Percentiles rank a stretch among this genome's conserved stretches.
phyloP scores from a whole-genome alignment of 306 rosid species.

The Cicer bijugum region DNA sequence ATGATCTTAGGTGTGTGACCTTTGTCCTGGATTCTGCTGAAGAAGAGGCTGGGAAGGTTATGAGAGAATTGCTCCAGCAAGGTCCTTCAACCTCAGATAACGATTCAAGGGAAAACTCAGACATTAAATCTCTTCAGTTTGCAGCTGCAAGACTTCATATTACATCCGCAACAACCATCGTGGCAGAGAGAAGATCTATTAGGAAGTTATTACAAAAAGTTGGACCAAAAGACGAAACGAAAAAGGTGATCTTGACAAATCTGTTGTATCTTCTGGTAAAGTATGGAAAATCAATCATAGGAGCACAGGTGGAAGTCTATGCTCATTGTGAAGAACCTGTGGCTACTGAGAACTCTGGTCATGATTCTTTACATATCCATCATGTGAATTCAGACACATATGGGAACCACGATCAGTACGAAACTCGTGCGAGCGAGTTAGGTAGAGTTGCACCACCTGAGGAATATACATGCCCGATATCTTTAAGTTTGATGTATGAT shows the following conservation, averaged over 20 bases:
- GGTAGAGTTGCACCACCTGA: conserved; percentile 59
- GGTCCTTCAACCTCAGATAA: conserved; percentile 50
- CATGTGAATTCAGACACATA: conserved; percentile 43
- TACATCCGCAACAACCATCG: conserved; percentile 57
- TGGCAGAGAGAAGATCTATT: conserved; percentile 72
- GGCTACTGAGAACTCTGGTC: conserved; percentile 45
- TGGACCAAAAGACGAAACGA: conserved; percentile 50
- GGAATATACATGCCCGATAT: conserved; percentile 74
- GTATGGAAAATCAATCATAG: conserved; percentile 49
- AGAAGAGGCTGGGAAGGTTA: conserved; percentile 71
- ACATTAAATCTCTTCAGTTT: conserved; percentile 62
- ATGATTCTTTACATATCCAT: conserved; percentile 41
- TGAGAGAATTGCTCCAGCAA: conserved; percentile 59
- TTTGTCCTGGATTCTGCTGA: conserved; percentile 66
- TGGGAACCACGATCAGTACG: conserved; percentile 34
- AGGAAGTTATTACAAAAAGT: conserved; percentile 56
- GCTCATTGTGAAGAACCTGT: conserved; percentile 43
- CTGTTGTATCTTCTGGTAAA: conserved; percentile 62
- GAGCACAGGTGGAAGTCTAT: conserved; percentile 52
- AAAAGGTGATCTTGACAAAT: conserved; percentile 62
- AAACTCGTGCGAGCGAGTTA: conserved; percentile 44
- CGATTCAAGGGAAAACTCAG: conserved; percentile 57
- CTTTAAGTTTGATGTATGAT: conserved; percentile 78
- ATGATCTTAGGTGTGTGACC: conserved; percentile 60
- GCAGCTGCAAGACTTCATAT: conserved; percentile 68